Base-by-base conservation (phyloP, 805 yeast species). In the Candida dajiaensis region DNA sequence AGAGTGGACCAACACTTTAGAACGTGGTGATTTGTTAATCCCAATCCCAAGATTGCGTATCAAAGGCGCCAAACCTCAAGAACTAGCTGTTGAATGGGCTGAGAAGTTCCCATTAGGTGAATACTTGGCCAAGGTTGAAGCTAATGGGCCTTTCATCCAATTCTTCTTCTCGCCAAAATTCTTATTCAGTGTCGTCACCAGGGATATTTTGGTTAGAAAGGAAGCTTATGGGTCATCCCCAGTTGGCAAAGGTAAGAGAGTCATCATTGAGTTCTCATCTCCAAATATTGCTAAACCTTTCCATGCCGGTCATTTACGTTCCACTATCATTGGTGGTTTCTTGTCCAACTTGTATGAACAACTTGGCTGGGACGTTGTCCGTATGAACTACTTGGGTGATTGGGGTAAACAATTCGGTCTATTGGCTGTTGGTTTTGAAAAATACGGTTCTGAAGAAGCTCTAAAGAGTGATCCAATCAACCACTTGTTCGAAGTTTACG, bases 341-440 rank as follows among this genome's bases (percentile, higher is more conserved):
- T 67, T 94, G 42, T 71, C 96, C 37, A 92, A 90, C 68, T 74
- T 94, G 65, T 87, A 94, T 64, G 97, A 89, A 69, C 82, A 80
- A 56, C 73, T 83, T 48, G 99, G 98, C 41, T 94, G 92, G 87
- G 78, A 88, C n/a, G 99, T 94, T 40, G 70, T 77, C 55, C 80
- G 97, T 70, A 76, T 92, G 73, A 94, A 94, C 74, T 94, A 94
- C 69, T 76, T 94, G 55, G 99, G 99, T 61, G 99, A 94, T 70
- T 94, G 99, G 99, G 99, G 99, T 48, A 94, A 94, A 70, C 99
- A 94, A 73, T 94, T 92, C 62, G 99, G 99, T 68, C 67, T 94
- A 40, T 76, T 94, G 57, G 99, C 98, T 22, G 85, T 94, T 51
- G 99, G 97, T 41, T 94, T 84, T 67, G 78, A 80, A 47, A 81